Evolutionary conservation across 2,329 filamentous ascomycete genomes (phyloP), one percentile per base, ranked within the genome.

Genomic region (Canariomyces notabilis): DNA sequence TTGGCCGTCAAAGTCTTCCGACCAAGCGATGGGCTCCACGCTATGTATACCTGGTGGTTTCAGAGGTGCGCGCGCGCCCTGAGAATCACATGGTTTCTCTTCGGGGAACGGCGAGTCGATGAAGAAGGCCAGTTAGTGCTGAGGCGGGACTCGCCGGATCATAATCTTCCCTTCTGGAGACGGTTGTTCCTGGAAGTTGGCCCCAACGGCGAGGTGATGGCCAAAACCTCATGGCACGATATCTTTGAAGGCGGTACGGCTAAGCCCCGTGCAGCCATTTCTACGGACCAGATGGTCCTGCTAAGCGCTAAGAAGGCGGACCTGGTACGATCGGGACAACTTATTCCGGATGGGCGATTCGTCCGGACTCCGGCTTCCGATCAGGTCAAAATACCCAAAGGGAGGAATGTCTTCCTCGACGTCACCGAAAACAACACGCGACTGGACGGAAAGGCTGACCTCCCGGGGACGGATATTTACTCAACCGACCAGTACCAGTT

Each of bases 1-100:
- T 70, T 95, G 39, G 83, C 90, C 11, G 80, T 97, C 56, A 85
- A 80, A 57, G 83, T 89, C 57, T 84, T 95, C 66, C 87, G 86
- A 61, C 90, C 91, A 2, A 89, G 87, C 42, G 86, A 95, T 60
- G 85, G 81, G 1, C 72, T 98, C 3, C 86, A 95, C 57, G 73
- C 77, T 44, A 84, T 96, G 74, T 98, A 95, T 63, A 83, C 82
- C 6, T 97, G 91, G 91, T 98, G 93, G 89, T 95, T 98, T 69
- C 83, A 85, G 56, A 82, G 79, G 57, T 95, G 90, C 62, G 93
- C 90, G 11, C 77, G 87, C 41, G 71, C 75, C 33, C 72, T 98
- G 42, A 80, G 91, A 18, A 73, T 98, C 29, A 94, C 89, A 1
- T 87, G 90, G 70, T 98, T 98, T 64, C 78, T 98, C 34, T 97